Percentiles rank a stretch among this genome's conserved stretches.
phyloP scores from a whole-genome alignment of 2,329 filamentous ascomycete species.

The Onygena corvina region DNA sequence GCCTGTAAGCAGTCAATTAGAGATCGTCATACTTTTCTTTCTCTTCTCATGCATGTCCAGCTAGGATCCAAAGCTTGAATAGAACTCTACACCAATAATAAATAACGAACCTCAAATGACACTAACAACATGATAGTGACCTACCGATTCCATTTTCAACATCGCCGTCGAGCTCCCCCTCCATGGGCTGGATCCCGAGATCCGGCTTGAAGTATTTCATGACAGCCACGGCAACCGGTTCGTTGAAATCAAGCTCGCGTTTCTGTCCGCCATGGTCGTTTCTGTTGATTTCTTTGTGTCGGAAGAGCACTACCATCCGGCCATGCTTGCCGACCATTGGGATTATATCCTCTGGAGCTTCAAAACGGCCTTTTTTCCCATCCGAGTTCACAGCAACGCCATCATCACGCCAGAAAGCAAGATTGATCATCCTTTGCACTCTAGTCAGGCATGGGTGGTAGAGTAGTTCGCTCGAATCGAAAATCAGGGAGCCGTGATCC shows the following conservation, averaged over 20 bases:
- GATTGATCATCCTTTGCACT: constrained; percentile 9
- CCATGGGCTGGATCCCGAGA: constrained; percentile 5
- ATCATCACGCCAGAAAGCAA: constrained; percentile 1
- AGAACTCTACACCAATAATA: background rate
- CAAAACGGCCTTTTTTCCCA: constrained; percentile 1
- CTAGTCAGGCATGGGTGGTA: constrained; percentile 9
- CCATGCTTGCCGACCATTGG: constrained; percentile 8
- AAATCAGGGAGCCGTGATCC: constrained; percentile 8
- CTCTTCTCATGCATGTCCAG: background rate
- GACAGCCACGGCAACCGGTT: constrained; percentile 10
- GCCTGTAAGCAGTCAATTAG: constrained; percentile 1
- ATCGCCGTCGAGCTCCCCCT: background rate
- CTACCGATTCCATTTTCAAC: constrained; percentile 1
- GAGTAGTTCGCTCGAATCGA: constrained; percentile 9
- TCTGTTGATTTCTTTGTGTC: background rate
- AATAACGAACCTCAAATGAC: background rate
- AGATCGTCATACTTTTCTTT: background rate
- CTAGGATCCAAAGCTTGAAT: background rate
- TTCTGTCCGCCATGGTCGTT: background rate
- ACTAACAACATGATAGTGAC: background rate
- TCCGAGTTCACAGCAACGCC: constrained; percentile 6
- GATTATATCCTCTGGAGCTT: background rate
- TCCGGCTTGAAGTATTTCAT: constrained; percentile 12
- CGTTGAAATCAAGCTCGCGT: background rate
- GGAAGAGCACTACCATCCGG: constrained; percentile 10